These are phyloP conservation scores for Colletotrichum theobromicola DNA, from an alignment of 2,329 filamentous ascomycete genomes.

Conservation along the genomic window DNA sequence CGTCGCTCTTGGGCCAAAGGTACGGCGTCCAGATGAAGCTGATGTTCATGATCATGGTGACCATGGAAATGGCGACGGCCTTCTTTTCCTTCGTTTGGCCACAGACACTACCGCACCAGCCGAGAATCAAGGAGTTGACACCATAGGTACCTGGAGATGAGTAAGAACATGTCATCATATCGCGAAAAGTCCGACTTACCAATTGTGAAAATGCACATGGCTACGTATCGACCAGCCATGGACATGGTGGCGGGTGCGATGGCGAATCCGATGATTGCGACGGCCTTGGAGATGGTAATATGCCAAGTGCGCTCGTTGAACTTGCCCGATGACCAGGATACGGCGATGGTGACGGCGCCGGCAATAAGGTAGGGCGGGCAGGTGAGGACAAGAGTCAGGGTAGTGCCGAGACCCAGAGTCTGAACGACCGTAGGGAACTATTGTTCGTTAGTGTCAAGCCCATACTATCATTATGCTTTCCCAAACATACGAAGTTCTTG, in stretches of 20 bases:
- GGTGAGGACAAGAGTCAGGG: slow-evolving; percentile 55
- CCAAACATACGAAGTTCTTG: slow-evolving; percentile 39
- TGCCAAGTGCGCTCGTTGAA: slow-evolving; percentile 50
- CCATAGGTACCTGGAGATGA: slow-evolving; percentile 21
- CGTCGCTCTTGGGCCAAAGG: slow-evolving; percentile 42
- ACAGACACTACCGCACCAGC: slow-evolving; percentile 41
- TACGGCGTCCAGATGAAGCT: slow-evolving; percentile 48
- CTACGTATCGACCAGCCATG: slow-evolving; percentile 29
- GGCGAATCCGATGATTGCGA: slow-evolving; percentile 44
- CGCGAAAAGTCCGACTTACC: slow-evolving; percentile 26
- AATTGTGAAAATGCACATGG: slow-evolving; percentile 36
- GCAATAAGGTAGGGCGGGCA: slow-evolving; percentile 36
- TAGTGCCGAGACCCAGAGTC: slow-evolving; percentile 50
- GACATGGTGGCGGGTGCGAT: slow-evolving; percentile 28
- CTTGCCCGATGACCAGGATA: slow-evolving; percentile 38
- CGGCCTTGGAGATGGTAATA: slow-evolving; percentile 42
- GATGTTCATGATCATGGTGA: slow-evolving; percentile 28
- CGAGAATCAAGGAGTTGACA: slow-evolving; percentile 43
- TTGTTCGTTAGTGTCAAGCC: not conserved
- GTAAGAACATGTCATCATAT: too few species aligned
- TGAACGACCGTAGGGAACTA: slow-evolving; percentile 46
- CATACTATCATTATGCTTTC: accelerated
- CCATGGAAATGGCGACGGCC: slow-evolving; percentile 37
- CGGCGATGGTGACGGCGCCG: slow-evolving; percentile 28
- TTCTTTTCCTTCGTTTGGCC: slow-evolving; percentile 50